Conservation (phyloP, 2,329 filamentous ascomycete genomes). For the Penicillium concentricum region DNA sequence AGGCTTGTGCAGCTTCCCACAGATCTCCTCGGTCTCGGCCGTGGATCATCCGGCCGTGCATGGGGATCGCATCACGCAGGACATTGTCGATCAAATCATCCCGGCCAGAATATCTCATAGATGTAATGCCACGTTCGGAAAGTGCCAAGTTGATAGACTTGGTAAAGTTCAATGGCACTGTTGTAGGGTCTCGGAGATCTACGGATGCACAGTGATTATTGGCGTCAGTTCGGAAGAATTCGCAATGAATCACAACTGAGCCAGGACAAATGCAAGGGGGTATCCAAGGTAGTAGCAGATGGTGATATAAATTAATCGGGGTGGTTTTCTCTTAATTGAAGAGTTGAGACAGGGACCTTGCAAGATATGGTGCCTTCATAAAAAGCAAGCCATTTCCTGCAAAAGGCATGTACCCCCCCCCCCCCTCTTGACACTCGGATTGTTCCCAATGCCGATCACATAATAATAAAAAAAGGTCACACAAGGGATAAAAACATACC, state of each 20-base stretch:
- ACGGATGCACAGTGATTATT: slow-evolving; percentile 17
- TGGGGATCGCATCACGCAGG: slow-evolving; percentile 77
- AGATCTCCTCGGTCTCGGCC: slow-evolving; percentile 65
- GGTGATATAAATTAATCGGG: not conserved
- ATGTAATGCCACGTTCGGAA: slow-evolving; percentile 89
- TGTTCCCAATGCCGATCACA: not conserved
- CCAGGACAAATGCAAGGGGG: not conserved
- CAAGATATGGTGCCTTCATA: slow-evolving; percentile 2
- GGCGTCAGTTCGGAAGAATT: slow-evolving; percentile 14
- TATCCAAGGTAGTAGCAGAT: not conserved
- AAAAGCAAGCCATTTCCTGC: not conserved
- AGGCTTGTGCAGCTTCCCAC: slow-evolving; percentile 78
- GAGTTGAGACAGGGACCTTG: slow-evolving; percentile 11
- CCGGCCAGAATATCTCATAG: slow-evolving; percentile 69
- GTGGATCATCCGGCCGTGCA: slow-evolving; percentile 97
- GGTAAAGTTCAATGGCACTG: slow-evolving; percentile 87
- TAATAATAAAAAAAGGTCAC: not conserved
- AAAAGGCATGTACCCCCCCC: not conserved
- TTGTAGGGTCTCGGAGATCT: slow-evolving; percentile 86
- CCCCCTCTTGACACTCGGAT: not conserved
- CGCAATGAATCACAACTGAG: slow-evolving; percentile 9
- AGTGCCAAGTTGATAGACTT: slow-evolving; percentile 98
- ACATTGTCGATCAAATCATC: slow-evolving; percentile 70
- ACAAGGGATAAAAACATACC: slow-evolving; percentile 57
- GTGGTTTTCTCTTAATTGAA: not conserved